Evolutionary conservation across 164 flowering plant genomes (phyloP).

Genomic region (Santalum album): DNA sequence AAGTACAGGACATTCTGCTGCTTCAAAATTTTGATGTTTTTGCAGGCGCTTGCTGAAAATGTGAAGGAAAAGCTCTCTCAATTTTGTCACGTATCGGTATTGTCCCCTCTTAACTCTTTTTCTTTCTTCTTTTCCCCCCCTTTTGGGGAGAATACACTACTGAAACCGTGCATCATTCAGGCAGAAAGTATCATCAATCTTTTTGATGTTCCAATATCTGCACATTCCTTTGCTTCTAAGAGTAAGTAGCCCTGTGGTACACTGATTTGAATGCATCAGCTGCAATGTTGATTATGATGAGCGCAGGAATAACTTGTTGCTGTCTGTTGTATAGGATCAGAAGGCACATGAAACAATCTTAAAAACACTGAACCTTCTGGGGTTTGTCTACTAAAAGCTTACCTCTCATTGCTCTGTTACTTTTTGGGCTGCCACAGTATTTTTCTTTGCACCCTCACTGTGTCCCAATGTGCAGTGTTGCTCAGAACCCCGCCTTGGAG

Average conservation of each 20-base stretch:
- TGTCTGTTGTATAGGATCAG: constrained; percentile 51
- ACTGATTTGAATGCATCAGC: neutral
- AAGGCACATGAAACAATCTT: constrained; percentile 91
- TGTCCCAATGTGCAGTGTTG: constrained; percentile 30
- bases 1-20: too few species aligned
- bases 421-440: neutral
- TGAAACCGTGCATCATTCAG: constrained; percentile 19
- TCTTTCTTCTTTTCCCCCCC: neutral
- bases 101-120: neutral
- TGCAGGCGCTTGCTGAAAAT: constrained; percentile 71
- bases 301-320: neutral
- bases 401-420: constrained; percentile 1
- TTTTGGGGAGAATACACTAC: neutral
- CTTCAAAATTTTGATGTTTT: constrained; percentile 10
- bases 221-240: constrained; percentile 70
- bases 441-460: neutral
- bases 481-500: constrained; percentile 45
- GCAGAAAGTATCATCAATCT: constrained; percentile 59
- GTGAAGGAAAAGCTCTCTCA: constrained; percentile 77
- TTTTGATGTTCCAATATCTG: constrained; percentile 80
- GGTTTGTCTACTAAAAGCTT: constrained; percentile 51
- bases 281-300: neutral
- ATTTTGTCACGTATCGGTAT: constrained; percentile 94
- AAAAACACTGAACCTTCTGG: constrained; percentile 57
- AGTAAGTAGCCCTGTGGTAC: constrained; percentile 32